Evolutionary conservation across 2,329 filamentous ascomycete genomes (phyloP).

Genomic region (Monosporascus sp.): DNA sequence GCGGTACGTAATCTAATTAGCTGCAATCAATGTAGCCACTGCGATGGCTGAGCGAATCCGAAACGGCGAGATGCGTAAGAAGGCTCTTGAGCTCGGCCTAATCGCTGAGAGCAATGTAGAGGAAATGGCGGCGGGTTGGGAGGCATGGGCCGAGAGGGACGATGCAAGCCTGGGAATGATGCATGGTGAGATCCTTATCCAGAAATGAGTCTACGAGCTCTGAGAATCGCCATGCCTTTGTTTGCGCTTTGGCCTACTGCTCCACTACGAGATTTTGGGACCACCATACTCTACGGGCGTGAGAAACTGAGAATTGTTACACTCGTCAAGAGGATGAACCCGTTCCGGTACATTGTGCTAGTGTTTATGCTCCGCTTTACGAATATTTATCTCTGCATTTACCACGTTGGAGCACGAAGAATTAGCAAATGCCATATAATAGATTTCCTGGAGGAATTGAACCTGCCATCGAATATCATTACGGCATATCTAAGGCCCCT

Average conservation of each 20-base stretch:
- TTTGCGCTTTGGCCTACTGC: too few species aligned
- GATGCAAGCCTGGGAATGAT: conserved; percentile 20
- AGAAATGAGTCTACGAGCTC: conserved; percentile 9
- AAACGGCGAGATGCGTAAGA: conserved; percentile 15
- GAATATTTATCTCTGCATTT: too few species aligned
- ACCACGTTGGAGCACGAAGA: too few species aligned
- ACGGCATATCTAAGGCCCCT: not conserved
- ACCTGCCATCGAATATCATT: not conserved
- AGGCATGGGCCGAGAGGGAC: conserved; percentile 19
- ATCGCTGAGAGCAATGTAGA: conserved; percentile 16
- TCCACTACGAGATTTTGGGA: too few species aligned
- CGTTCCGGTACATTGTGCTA: too few species aligned
- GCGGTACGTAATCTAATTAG: too few species aligned
- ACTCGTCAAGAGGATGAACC: too few species aligned
- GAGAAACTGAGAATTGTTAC: too few species aligned
- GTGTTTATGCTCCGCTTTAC: too few species aligned
- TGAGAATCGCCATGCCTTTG: too few species aligned
- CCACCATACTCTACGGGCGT: too few species aligned
- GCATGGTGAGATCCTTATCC: conserved; percentile 20
- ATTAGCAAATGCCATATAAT: too few species aligned
- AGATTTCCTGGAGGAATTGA: not conserved
- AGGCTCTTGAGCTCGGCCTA: conserved; percentile 11
- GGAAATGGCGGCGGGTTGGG: conserved; percentile 21
- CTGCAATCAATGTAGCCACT: conserved; percentile 11
- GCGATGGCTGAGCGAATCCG: conserved; percentile 14